Base-by-base conservation (phyloP, 257 asterid species). In the Salvia splendens region DNA sequence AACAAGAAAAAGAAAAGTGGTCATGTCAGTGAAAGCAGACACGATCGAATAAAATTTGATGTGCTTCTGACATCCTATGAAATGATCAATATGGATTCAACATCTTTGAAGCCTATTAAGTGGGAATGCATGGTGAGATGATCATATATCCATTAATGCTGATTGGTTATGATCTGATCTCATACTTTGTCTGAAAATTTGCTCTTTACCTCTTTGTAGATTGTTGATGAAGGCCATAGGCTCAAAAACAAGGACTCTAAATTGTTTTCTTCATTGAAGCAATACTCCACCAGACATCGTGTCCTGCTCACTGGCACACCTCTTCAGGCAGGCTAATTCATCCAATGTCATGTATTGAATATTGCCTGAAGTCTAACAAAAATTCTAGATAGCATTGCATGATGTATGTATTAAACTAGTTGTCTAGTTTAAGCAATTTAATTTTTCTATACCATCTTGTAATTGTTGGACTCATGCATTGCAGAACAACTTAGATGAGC, bases 201-300 rank as follows among this genome's bases (percentile, higher is more conserved):
- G 48, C 20, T 70, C 65, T 14, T 45, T 72, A 50, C 75, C 67
- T 79, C n/a, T 76, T 28, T 78, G 81, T 73, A 94, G 99, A 88
- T 94, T 76, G 96, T 94, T 74, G 99, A 94, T 79, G 99, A 94
- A 88, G 99, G 99, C 38, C 99, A 94, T 64, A 95, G 99, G 64
- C 88, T 94, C 5, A 94, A 94, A 82, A 94, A 94, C 80, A 94
- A 94, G 88, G 99, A 94, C 71, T 94, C 97, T 47, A 94, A 94
- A 82, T 77, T 94, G 76, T 94, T 94, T 78, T 80, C 85, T 73
- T 65, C 83, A 43, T 64, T 94, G 87, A 91, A 80, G 82, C 96
- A 86, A 84, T 91, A 85, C 77, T 79, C 83, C 47, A 87, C 81
- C 84, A 82, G 87, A 68, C 99, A 94, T 74, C 96, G 99, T 72